Evolutionary conservation across 1,284 basidiomycete genomes (phyloP).

Genomic region (Pisolithus thermaeus): DNA sequence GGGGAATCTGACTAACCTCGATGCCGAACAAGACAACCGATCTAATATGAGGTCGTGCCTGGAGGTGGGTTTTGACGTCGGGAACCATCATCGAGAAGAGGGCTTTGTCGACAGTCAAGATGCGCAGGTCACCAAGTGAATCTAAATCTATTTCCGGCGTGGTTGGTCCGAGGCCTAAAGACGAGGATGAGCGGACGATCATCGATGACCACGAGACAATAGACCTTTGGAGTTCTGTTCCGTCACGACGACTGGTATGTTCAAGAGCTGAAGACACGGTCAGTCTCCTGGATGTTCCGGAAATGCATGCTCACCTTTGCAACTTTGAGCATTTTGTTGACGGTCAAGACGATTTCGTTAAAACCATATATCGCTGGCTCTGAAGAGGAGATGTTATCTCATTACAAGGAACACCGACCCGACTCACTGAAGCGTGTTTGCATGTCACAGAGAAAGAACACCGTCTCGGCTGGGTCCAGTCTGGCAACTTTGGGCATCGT

Average conservation of each 20-base stretch:
- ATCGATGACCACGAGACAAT: not conserved
- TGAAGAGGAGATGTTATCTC: conserved; percentile 17
- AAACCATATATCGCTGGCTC: conserved; percentile 60
- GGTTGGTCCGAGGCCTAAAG: conserved; percentile 65
- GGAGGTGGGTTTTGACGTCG: conserved; percentile 53
- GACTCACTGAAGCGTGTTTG: conserved; percentile 69
- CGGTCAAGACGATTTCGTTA: conserved; percentile 61
- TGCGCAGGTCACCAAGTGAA: conserved; percentile 50
- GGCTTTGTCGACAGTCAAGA: conserved; percentile 64
- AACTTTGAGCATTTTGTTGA: conserved; percentile 72
- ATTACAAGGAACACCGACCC: not conserved
- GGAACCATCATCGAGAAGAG: conserved; percentile 81
- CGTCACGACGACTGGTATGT: conserved; percentile 70
- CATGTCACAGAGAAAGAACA: conserved; percentile 78
- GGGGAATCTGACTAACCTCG: conserved; percentile 46
- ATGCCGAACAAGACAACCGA: conserved; percentile 83
- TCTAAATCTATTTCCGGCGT: conserved; percentile 59
- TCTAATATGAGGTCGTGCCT: conserved; percentile 42
- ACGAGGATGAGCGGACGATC: conserved; percentile 1
- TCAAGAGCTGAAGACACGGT: conserved; percentile 41
- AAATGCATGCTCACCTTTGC: conserved; percentile 48
- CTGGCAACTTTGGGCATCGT: conserved; percentile 30
- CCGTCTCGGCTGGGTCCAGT: conserved; percentile 43
- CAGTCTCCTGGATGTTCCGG: not conserved
- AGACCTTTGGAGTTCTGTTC: conserved; percentile 81